These are phyloP conservation scores for Yamadazyma triangularis DNA, from an alignment of 1,139 yeast genomes.

Conservation along the genomic window DNA sequence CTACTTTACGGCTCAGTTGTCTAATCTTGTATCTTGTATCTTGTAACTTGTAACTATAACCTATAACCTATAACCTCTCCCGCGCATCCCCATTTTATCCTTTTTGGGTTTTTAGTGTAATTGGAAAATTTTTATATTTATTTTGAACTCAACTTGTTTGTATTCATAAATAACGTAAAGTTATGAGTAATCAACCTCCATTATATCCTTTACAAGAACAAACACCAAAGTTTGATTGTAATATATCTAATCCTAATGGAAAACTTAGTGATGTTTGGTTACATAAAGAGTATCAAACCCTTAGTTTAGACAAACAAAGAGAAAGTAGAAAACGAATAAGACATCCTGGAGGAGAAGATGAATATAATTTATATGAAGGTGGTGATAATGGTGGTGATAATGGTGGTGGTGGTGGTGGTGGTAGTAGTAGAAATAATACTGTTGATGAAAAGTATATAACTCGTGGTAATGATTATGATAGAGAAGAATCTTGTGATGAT, in stretches of 20 bases:
- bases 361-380: constrained; percentile 5
- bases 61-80: no score
- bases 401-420: not conserved
- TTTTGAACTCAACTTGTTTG: not conserved
- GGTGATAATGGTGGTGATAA: constrained; percentile 1
- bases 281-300: constrained; percentile 27
- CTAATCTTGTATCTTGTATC: no score
- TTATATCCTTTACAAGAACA: constrained; percentile 31
- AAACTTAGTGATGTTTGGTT: constrained; percentile 33
- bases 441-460: constrained; percentile 10
- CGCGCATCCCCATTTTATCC: no score
- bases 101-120: not conserved
- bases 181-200: constrained; percentile 17
- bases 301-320: constrained; percentile 13
- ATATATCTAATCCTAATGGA: constrained; percentile 27
- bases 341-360: constrained; percentile 8
- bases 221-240: constrained; percentile 30
- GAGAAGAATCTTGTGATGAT: constrained; percentile 32
- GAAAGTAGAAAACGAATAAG: constrained; percentile 23
- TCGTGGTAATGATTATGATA: constrained; percentile 16
- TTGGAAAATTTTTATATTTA: not conserved
- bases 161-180: no score
- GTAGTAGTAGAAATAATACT: no score
- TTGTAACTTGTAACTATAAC: no score
- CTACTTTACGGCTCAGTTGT: no score